Percentiles rank a stretch among this genome's conserved stretches.
phyloP scores from a whole-genome alignment of 2,329 filamentous ascomycete species.

The Aspergillus ibericus region DNA sequence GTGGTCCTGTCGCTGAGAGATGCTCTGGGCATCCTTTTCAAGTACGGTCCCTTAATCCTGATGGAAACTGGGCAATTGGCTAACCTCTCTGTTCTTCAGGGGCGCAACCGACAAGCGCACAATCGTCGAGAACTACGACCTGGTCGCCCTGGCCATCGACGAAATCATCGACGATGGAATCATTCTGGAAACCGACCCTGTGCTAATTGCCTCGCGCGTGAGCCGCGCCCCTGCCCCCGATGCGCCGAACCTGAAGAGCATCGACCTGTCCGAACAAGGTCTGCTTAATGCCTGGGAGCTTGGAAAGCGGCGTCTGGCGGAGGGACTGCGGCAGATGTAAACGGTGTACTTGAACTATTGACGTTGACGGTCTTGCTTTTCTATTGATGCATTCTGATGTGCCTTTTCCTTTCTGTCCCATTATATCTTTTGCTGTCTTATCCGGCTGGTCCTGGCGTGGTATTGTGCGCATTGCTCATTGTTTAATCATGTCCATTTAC shows the following conservation, averaged over 20 bases:
- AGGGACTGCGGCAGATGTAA: slow-evolving; percentile 71
- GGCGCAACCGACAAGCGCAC: slow-evolving; percentile 97
- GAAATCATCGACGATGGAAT: slow-evolving; percentile 95
- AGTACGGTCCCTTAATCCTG: slow-evolving; percentile 56
- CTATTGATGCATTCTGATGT: slow-evolving; percentile 11
- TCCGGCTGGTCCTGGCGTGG: slow-evolving; percentile 41
- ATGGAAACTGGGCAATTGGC: background rate
- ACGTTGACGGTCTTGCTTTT: background rate
- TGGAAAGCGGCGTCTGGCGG: slow-evolving; percentile 85
- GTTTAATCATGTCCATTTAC: slow-evolving; percentile 19
- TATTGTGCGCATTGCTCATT: slow-evolving; percentile 28
- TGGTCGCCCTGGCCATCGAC: slow-evolving; percentile 89
- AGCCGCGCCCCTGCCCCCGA: slow-evolving; percentile 90
- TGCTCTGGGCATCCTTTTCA: slow-evolving; percentile 85
- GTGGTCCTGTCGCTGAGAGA: slow-evolving; percentile 89
- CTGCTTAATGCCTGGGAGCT: slow-evolving; percentile 92
- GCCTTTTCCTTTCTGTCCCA: slow-evolving; percentile 18
- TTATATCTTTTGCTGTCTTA: slow-evolving; percentile 25
- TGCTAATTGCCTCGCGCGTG: slow-evolving; percentile 87
- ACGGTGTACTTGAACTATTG: slow-evolving; percentile 5
- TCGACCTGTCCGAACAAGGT: slow-evolving; percentile 93
- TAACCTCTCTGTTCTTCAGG: slow-evolving; percentile 49
- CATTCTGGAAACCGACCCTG: slow-evolving; percentile 94
- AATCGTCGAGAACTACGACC: slow-evolving; percentile 97
- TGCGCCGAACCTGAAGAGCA: slow-evolving; percentile 81